Evolutionary conservation across 1,284 basidiomycete species (phyloP).

Genomic region (Trametes sp.): DNA sequence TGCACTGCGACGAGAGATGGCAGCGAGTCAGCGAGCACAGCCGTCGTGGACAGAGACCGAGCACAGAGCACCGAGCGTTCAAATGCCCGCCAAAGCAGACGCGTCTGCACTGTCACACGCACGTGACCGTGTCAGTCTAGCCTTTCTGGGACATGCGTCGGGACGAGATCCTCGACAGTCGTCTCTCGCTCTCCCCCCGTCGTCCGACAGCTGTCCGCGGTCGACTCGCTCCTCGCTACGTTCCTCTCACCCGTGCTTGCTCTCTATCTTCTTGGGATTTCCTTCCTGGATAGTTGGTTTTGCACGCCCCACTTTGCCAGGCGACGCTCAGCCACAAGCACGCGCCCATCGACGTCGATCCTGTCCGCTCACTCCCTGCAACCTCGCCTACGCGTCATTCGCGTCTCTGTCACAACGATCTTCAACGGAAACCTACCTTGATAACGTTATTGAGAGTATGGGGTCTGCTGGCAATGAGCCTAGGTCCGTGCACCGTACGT

Average conservation of each 20-base stretch:
- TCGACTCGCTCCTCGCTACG: not conserved
- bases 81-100: constrained; percentile 7
- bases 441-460: not conserved
- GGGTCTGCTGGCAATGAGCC: constrained; percentile 13
- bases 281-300: not conserved
- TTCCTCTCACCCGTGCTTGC: not conserved
- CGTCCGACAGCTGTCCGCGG: not conserved
- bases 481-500: constrained; percentile 10
- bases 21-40: not conserved
- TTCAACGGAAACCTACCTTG: no score
- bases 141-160: constrained; percentile 1
- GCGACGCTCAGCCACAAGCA: not conserved
- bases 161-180: constrained; percentile 3
- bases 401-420: not conserved
- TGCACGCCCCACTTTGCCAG: constrained; percentile 1
- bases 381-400: constrained; percentile 7
- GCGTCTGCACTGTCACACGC: constrained; percentile 9
- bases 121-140: constrained; percentile 27
- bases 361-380: not conserved
- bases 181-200: not conserved
- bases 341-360: not conserved
- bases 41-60: not conserved
- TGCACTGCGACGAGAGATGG: constrained; percentile 26
- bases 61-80: not conserved
- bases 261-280: not conserved